A percentile compares a stretch with the other conserved stretches of the same genome.
These are phyloP conservation scores for Venturia carpophila DNA, from an alignment of 2,329 filamentous ascomycete species.

Conservation along the genomic window DNA sequence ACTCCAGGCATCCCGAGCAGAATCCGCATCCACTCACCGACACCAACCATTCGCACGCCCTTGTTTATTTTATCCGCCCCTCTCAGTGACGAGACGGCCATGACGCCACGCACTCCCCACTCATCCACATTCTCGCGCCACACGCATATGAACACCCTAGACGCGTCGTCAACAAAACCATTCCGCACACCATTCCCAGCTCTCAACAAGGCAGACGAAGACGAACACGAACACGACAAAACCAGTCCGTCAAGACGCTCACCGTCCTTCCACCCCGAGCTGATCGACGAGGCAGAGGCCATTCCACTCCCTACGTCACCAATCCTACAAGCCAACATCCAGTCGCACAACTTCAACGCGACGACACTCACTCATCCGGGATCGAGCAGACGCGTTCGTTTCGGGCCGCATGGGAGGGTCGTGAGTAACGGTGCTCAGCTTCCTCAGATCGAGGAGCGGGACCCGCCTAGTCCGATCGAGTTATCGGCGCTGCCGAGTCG, in stretches of 20 bases:
- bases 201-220: not conserved
- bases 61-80: not conserved
- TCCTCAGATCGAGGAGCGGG: not conserved
- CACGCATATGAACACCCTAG: not conserved
- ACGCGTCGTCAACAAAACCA: not conserved
- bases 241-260: not conserved
- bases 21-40: not conserved
- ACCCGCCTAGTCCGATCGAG: not conserved
- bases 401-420: not conserved
- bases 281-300: not conserved
- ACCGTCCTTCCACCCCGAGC: not conserved
- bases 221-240: not conserved
- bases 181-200: not conserved
- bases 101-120: not conserved
- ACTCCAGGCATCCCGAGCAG: not conserved
- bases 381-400: not conserved
- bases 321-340: not conserved
- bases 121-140: not conserved
- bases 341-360: not conserved
- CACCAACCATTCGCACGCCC: not conserved
- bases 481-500: too few relatives aligned
- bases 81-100: not conserved
- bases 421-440: not conserved
- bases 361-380: not conserved
- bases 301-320: not conserved